Evolutionary conservation across 306 rosid genomes (phyloP).

Genomic region (Albizia julibrissin): DNA sequence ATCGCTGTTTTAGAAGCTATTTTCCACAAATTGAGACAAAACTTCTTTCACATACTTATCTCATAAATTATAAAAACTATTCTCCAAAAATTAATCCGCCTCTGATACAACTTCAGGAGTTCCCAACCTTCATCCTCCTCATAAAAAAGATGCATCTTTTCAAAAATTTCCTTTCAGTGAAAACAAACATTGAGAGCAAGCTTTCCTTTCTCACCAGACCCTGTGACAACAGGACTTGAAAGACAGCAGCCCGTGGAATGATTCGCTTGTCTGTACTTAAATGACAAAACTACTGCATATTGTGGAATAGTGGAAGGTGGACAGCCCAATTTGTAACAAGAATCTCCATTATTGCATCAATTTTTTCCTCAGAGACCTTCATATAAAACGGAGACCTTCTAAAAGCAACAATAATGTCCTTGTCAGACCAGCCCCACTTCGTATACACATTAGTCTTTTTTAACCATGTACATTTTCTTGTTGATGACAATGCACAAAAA

Average conservation of each 20-base stretch:
- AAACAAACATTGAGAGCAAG: neutral
- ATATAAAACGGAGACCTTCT: conserved; percentile 29
- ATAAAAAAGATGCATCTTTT: conserved; percentile 11
- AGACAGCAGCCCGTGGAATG: too few relatives aligned
- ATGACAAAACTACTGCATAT: neutral
- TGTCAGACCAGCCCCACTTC: conserved; percentile 41
- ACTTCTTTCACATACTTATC: too few relatives aligned
- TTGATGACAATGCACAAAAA: neutral
- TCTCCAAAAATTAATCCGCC: too few relatives aligned
- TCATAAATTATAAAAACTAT: too few relatives aligned
- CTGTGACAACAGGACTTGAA: too few relatives aligned
- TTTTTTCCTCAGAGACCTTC: conserved; percentile 30
- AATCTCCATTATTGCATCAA: conserved; percentile 20
- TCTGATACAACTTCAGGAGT: neutral
- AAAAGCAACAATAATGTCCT: conserved; percentile 30
- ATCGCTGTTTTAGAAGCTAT: too few relatives aligned
- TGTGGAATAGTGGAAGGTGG: neutral
- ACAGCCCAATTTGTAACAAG: conserved; percentile 36
- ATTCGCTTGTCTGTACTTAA: neutral
- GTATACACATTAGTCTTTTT: conserved; percentile 33
- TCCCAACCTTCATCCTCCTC: neutral
- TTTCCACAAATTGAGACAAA: too few relatives aligned
- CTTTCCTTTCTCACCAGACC: too few relatives aligned
- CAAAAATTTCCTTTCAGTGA: conserved; percentile 17
- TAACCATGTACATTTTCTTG: conserved; percentile 34